Evolutionary conservation across 2,329 filamentous ascomycete genomes (phyloP).

Genomic region (Cryoendolithus antarcticus): DNA sequence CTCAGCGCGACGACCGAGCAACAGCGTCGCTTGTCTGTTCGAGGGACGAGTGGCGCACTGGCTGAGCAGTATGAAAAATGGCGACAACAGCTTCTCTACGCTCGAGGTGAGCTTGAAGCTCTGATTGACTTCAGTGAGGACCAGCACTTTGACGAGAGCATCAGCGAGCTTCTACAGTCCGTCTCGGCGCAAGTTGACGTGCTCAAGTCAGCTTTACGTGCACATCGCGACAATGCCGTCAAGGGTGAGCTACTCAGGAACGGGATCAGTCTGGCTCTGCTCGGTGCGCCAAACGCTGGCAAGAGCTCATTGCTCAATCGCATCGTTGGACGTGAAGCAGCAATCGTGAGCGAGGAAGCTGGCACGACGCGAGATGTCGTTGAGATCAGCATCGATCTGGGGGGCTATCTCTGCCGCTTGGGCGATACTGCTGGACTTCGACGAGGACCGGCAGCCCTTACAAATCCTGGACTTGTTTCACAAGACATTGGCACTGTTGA

Average conservation of each 20-base stretch:
- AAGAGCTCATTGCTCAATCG: conserved; percentile 90
- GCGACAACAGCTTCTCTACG: conserved; percentile 64
- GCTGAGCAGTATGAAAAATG: conserved; percentile 70
- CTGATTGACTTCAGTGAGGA: conserved; percentile 96
- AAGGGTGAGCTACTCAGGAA: conserved; percentile 71
- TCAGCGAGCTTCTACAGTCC: conserved; percentile 55
- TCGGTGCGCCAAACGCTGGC: conserved; percentile 86
- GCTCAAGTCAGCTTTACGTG: conserved; percentile 50
- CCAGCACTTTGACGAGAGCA: conserved; percentile 89
- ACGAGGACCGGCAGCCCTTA: conserved; percentile 1
- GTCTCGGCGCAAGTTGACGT: conserved; percentile 52
- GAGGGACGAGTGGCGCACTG: conserved; percentile 54
- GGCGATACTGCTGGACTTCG: conserved; percentile 89
- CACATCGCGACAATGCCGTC: conserved; percentile 65
- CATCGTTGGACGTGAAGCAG: conserved; percentile 82
- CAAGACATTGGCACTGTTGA: conserved; percentile 59
- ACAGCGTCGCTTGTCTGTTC: conserved; percentile 75
- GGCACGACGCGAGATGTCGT: conserved; percentile 92
- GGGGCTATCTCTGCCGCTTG: conserved; percentile 83
- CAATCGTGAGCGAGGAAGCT: conserved; percentile 85
- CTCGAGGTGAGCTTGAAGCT: conserved; percentile 83
- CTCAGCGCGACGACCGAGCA: conserved; percentile 69
- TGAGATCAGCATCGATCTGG: conserved; percentile 79
- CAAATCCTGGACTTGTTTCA: conserved; percentile 3
- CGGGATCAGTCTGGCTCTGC: conserved; percentile 73